Conservation (phyloP, 371 early-diverging fungal species). For the Blakeslea trispora region DNA sequence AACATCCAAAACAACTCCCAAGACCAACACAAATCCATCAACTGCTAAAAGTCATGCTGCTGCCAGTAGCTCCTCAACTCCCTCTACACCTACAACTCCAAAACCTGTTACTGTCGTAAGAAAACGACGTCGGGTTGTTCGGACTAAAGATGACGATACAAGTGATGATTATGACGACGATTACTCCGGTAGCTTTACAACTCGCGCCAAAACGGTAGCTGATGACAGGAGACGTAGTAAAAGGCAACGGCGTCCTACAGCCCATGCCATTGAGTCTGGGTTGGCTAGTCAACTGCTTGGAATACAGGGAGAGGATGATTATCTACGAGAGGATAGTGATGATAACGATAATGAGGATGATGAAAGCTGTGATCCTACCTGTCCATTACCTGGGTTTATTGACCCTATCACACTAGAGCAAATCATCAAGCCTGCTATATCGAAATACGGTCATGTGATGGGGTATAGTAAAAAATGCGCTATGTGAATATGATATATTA, state of each 20-base stretch:
- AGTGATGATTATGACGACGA: slow-evolving; percentile 50
- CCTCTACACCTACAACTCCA: not conserved
- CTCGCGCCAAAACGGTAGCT: slow-evolving; percentile 20
- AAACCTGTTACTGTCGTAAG: not conserved
- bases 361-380: slow-evolving; percentile 33
- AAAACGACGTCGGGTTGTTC: slow-evolving; percentile 6
- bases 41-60: not conserved
- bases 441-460: slow-evolving; percentile 92
- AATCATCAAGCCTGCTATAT: slow-evolving; percentile 85
- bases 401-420: slow-evolving; percentile 89
- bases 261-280: slow-evolving; percentile 8
- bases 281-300: slow-evolving; percentile 20
- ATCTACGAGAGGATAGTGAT: slow-evolving; percentile 7
- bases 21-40: not conserved
- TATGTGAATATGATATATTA: not conserved
- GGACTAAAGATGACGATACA: not conserved
- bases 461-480: slow-evolving; percentile 31
- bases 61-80: not conserved
- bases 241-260: slow-evolving; percentile 28
- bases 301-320: slow-evolving; percentile 2
- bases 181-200: slow-evolving; percentile 55
- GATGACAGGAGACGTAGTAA: slow-evolving; percentile 19
- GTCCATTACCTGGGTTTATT: slow-evolving; percentile 83
- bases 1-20: not conserved
- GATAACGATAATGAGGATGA: slow-evolving; percentile 14